Evolutionary conservation across 441 rosid species (phyloP).

Genomic region (Gossypium davidsonii): DNA sequence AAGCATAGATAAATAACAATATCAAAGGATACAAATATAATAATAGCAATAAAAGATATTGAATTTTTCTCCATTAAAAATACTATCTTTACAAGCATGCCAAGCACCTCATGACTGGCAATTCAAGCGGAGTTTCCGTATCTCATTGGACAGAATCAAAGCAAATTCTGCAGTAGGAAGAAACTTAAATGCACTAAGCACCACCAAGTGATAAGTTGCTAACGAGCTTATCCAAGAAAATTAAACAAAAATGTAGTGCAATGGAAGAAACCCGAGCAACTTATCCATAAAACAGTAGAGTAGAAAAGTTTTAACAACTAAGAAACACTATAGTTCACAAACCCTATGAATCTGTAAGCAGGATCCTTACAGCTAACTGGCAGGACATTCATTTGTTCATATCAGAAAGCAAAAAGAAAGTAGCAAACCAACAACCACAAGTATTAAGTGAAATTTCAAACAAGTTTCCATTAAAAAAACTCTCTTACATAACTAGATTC

Average conservation of each 20-base stretch:
- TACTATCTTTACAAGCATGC: background rate
- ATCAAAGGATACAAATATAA: background rate
- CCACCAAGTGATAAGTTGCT: background rate
- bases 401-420: background rate
- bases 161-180: background rate
- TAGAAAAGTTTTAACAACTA: background rate
- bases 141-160: background rate
- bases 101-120: background rate
- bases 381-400: background rate
- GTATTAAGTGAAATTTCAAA: background rate
- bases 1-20: background rate
- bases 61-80: background rate
- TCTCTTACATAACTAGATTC: no score
- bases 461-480: background rate
- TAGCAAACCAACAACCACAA: slow-evolving; percentile 3
- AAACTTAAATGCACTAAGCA: background rate
- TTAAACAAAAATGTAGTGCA: background rate
- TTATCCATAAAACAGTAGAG: background rate
- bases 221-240: background rate
- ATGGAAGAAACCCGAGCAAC: background rate
- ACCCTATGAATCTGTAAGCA: background rate
- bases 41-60: background rate
- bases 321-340: background rate
- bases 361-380: background rate
- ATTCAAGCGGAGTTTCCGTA: background rate